Evolutionary conservation across 2,329 filamentous ascomycete species (phyloP), one percentile per base, ranked within the genome.

Genomic region (Hymenoscyphus scutula): DNA sequence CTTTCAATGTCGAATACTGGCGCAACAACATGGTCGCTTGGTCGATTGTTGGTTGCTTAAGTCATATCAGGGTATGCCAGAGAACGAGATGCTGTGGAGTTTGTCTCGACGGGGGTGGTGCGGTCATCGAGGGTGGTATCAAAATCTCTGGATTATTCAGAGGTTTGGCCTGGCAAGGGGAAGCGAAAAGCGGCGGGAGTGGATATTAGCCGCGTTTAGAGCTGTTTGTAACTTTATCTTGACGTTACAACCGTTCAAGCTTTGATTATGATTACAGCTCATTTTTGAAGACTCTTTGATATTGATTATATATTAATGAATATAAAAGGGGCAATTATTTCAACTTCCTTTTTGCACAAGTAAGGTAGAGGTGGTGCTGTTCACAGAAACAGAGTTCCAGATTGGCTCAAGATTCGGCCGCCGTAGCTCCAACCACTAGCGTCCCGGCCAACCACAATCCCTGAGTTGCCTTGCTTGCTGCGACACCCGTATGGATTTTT

Each of bases 1-100:
- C 62, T 67, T 68, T 68, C 61, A 64, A 63, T 66, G 64, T 67
- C 59, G 62, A 62, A 62, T 67, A 69, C 65, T 67, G 68, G 62
- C 61, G 68, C 69, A 71, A 67, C 70, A 73, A 72, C 73, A 75
- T 75, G 59, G 66, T 74, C 72, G 71, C 72, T 67, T 65, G 54
- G 38, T 53, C 62, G 63, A 60, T 34, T 8, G 56, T 23, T n/a
- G 32, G 25, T 25, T 53, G 58, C 45, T 58, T 64, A 70, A 62
- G 62, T 70, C 67, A 69, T 68, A 66, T 70, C 69, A 64, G 51
- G 32, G 32, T 48, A 32, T 51, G 60, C 38, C 41, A 23, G 41
- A 10, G 37, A 45, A 25, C 3, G 19, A 51, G n/a, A 51, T 51
- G 41, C 41, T 48, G 41, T 48, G 10, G 41, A 25, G 41, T 48